Base-by-base conservation (phyloP, 345 rosid species). In the Barbarea vulgaris region DNA sequence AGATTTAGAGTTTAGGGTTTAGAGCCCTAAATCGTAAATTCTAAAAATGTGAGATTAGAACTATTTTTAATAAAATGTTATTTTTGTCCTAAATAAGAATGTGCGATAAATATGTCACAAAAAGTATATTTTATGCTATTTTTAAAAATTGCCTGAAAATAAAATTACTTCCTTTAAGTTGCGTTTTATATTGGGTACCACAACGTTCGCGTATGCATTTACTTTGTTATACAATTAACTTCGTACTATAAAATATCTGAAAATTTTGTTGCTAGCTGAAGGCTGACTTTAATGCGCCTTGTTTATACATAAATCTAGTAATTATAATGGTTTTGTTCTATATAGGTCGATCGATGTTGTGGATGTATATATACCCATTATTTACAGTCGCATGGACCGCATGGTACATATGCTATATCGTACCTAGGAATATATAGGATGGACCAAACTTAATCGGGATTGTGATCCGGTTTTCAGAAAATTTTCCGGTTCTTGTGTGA, bases 401-500 rank as follows among this genome's bases (percentile, higher is more conserved):
- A 33, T 33, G 36, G 30, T 58, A 33, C 34, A 31, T 18, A 11
- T 58, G 27, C n/a, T 34, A 58, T 58, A 58, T 58, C 15, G 15
- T n/a, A 31, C 39, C 42, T 59, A 34, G 25, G 27, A 37, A 60
- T n/a, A n/a, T n/a, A n/a, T 27, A 28, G 56, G 31, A 31, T 64
- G 11, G 7, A 22, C 9, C 51, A 46, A 22, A 50, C 36, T 33
- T 46, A 64, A 74, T 50, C 57, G 52, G 39, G 17, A 25, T 27
- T 27, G 15, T 33, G 22, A 56, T 39, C 15, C 15, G 54, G 12
- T 34, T 51, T 27, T 61, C 9, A 37, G 2, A 51, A 31, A 19
- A 52, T 52, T 25, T n/a, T 61, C 24, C 54, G 57, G 64, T 42
- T 66, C n/a, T 39, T 14, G 47, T 67, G 68, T 67, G 68, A 67